Conservation (phyloP, 1,284 basidiomycete genomes). For the Leccinum discolor region DNA sequence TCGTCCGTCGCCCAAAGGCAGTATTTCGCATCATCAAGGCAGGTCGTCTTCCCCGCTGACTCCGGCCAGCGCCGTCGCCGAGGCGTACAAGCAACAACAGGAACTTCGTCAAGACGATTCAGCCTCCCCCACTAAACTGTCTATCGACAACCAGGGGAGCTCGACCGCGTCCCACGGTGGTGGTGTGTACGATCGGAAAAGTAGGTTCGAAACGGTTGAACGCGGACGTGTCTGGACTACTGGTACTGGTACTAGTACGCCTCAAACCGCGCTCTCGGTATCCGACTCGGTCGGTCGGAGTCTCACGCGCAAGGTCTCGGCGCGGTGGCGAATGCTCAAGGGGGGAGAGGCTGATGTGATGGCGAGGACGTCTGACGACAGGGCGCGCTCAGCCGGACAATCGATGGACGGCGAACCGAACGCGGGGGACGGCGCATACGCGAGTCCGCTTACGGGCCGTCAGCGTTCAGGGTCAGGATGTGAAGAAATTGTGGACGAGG, state of each 20-base stretch:
- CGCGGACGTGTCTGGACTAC: not conserved
- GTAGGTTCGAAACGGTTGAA: constrained; percentile 8
- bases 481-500: constrained; percentile 7
- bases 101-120: constrained; percentile 30
- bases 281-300: constrained; percentile 13
- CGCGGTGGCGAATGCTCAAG: constrained; percentile 9
- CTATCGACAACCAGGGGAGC: constrained; percentile 11
- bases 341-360: too few relatives aligned
- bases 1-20: not conserved
- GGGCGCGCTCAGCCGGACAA: constrained; percentile 10
- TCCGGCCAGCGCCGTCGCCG: constrained; percentile 49
- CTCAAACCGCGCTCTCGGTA: constrained; percentile 4
- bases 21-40: not conserved
- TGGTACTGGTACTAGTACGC: not conserved
- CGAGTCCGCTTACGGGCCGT: constrained; percentile 4
- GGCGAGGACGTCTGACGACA: not conserved
- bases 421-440: constrained; percentile 5
- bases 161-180: constrained; percentile 7
- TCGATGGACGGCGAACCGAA: constrained; percentile 18
- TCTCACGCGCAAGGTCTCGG: constrained; percentile 40
- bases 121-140: constrained; percentile 6
- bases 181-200: constrained; percentile 13
- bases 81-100: constrained; percentile 56
- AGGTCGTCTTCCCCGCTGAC: not conserved
- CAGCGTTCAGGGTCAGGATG: not conserved